Evolutionary conservation across 139 green algal genomes (phyloP).

Genomic region (Chlamydomonas applanata): DNA sequence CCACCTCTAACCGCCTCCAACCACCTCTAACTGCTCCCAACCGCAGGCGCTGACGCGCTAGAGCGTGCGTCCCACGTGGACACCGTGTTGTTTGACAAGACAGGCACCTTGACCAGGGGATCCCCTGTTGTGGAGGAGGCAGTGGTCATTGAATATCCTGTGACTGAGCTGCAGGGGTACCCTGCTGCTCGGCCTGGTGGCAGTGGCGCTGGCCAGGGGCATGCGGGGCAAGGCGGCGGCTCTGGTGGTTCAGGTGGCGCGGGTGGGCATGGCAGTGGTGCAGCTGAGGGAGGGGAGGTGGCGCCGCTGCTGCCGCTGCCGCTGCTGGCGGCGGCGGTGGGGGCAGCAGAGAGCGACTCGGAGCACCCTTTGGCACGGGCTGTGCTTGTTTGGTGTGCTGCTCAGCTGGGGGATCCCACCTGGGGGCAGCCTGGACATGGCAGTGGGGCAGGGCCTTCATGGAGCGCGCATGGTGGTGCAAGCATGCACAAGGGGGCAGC

Average conservation of each 20-base stretch:
- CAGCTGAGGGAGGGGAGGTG: neutral
- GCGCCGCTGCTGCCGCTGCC: neutral
- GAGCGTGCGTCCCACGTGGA: slow-evolving; percentile 57
- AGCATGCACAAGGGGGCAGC: neutral
- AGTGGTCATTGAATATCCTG: slow-evolving; percentile 30
- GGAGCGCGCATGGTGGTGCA: neutral
- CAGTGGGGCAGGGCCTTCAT: neutral
- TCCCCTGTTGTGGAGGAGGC: slow-evolving; percentile 49
- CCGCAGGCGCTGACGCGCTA: slow-evolving; percentile 39
- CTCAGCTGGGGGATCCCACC: neutral
- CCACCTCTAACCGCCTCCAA: no score
- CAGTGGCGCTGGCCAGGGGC: no score
- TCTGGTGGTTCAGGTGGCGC: no score
- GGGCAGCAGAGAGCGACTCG: slow-evolving; percentile 74
- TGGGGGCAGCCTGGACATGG: neutral
- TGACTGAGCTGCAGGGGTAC: slow-evolving; percentile 44
- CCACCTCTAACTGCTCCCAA: neutral
- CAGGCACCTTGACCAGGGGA: slow-evolving; percentile 84
- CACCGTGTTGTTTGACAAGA: slow-evolving; percentile 93
- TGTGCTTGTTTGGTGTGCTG: slow-evolving; percentile 55
- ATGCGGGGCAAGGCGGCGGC: no score
- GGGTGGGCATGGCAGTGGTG: no score
- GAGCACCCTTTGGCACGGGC: slow-evolving; percentile 91
- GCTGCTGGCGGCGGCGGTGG: slow-evolving; percentile 26
- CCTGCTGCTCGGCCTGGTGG: neutral